Evolutionary conservation across 1,139 yeast species (phyloP).

Genomic region (Scheffersomyces insectosa): DNA sequence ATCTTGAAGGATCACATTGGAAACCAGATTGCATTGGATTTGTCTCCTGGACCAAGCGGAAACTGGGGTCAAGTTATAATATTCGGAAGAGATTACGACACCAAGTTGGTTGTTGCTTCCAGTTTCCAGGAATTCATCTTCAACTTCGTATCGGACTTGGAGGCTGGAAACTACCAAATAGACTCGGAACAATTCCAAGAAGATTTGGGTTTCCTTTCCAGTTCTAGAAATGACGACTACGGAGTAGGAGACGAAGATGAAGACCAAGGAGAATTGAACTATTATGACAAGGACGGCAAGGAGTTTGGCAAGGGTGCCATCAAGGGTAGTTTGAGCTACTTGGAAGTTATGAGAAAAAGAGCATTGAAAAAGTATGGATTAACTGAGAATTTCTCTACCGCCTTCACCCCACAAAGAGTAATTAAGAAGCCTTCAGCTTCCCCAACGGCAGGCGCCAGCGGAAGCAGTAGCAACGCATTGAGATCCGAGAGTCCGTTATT

Average conservation of each 20-base stretch:
- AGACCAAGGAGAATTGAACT: conserved; percentile 43
- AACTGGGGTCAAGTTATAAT: conserved; percentile 62
- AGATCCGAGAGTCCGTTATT: conserved; percentile 13
- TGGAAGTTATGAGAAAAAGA: conserved; percentile 54
- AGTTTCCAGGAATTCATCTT: conserved; percentile 57
- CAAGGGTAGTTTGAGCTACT: conserved; percentile 43
- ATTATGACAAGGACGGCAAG: conserved; percentile 34
- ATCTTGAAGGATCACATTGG: conserved; percentile 59
- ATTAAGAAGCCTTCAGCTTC: conserved; percentile 12
- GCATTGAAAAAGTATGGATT: conserved; percentile 47
- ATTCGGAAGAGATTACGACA: conserved; percentile 66
- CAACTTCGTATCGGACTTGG: conserved; percentile 50
- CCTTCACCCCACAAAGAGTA: conserved; percentile 39
- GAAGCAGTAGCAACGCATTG: conserved; percentile 10
- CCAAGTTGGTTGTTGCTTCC: conserved; percentile 59
- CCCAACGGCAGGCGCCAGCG: conserved; percentile 8
- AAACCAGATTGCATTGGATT: conserved; percentile 61
- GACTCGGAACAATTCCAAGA: conserved; percentile 32
- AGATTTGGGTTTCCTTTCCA: conserved; percentile 24
- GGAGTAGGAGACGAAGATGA: conserved; percentile 47
- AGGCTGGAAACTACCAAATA: conserved; percentile 52
- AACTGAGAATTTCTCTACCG: conserved; percentile 38
- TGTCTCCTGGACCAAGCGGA: conserved; percentile 63
- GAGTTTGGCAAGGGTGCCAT: conserved; percentile 43
- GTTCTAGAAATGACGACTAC: conserved; percentile 41